Percentiles rank a stretch among this genome's conserved stretches.
Evolutionary conservation across 768 basidiomycete species (phyloP).

Genomic region (Leccinellum luteum): DNA sequence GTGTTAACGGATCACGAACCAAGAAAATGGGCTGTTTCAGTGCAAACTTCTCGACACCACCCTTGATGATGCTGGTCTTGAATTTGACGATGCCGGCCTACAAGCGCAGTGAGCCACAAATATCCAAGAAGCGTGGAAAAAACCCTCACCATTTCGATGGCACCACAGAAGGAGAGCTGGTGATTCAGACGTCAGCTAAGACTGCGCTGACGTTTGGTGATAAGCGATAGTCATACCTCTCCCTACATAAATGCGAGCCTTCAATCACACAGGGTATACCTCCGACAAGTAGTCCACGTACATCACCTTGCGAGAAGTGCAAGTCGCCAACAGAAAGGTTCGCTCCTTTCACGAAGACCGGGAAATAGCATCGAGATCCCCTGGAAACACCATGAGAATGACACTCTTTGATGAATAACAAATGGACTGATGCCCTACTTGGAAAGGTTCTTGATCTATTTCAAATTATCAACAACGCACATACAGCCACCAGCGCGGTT

Average conservation of each 20-base stretch:
- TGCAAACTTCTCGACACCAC: constrained; percentile 69
- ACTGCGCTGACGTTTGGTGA: neutral
- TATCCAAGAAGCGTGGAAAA: neutral
- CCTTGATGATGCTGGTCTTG: constrained; percentile 69
- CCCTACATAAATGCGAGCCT: constrained; percentile 38
- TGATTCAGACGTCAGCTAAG: neutral
- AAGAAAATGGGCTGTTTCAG: constrained; percentile 35
- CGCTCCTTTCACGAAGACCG: constrained; percentile 73
- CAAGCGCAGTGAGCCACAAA: neutral
- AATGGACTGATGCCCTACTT: constrained; percentile 30
- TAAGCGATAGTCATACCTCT: constrained; percentile 40
- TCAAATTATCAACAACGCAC: neutral
- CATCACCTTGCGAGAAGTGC: constrained; percentile 80
- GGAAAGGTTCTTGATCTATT: constrained; percentile 75
- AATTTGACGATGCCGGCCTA: constrained; percentile 74
- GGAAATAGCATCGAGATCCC: constrained; percentile 73
- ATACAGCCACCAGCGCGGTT: neutral
- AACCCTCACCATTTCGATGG: constrained; percentile 65
- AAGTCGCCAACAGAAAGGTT: constrained; percentile 77
- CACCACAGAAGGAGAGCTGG: constrained; percentile 71
- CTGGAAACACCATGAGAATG: constrained; percentile 24
- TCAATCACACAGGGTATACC: neutral
- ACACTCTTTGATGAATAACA: neutral
- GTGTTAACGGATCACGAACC: neutral
- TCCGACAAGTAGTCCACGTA: constrained; percentile 17